These are phyloP conservation scores for Bjerkandera adusta DNA, from an alignment of 1,284 basidiomycete genomes.

Conservation along the genomic window DNA sequence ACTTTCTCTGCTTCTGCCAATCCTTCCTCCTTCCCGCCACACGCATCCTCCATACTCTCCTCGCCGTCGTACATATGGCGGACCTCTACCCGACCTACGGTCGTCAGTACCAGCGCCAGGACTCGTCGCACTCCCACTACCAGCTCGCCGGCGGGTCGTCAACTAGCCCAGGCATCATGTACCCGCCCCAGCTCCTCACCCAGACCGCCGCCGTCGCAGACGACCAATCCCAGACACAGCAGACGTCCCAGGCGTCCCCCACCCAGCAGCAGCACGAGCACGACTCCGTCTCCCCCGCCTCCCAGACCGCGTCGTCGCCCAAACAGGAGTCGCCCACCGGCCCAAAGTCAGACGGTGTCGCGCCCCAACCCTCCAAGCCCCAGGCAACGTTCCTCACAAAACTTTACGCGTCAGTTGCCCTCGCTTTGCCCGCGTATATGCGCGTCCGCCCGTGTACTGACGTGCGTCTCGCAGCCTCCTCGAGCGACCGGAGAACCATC, in stretches of 20 bases:
- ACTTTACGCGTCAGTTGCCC: slow-evolving; percentile 70
- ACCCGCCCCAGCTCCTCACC: slow-evolving; percentile 46
- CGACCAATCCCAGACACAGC: slow-evolving; percentile 27
- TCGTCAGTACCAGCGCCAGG: slow-evolving; percentile 32
- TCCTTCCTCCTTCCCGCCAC: slow-evolving; percentile 26
- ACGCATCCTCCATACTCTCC: slow-evolving; percentile 30
- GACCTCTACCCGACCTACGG: slow-evolving; percentile 70
- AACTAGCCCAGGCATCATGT: slow-evolving; percentile 32
- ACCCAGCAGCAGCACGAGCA: slow-evolving; percentile 24
- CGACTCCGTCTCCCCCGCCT: slow-evolving; percentile 28
- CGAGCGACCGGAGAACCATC: slow-evolving; percentile 82
- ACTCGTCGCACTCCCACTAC: slow-evolving; percentile 27
- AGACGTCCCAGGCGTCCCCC: slow-evolving; percentile 26
- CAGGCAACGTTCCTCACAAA: slow-evolving; percentile 91
- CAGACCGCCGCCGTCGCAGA: slow-evolving; percentile 52
- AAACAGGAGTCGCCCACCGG: slow-evolving; percentile 38
- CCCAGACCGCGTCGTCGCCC: slow-evolving; percentile 30
- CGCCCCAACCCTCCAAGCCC: slow-evolving; percentile 60
- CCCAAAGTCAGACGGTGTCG: slow-evolving; percentile 43
- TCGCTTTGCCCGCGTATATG: slow-evolving; percentile 19
- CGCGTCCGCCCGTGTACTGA: background rate
- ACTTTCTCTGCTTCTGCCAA: slow-evolving; percentile 32
- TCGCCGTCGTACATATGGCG: slow-evolving; percentile 46
- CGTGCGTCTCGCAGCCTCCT: slow-evolving; percentile 55
- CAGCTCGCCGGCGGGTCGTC: slow-evolving; percentile 28